These are phyloP conservation scores for Penicillium waksmanii DNA, from an alignment of 495 filamentous ascomycete species.

Conservation along the genomic window DNA sequence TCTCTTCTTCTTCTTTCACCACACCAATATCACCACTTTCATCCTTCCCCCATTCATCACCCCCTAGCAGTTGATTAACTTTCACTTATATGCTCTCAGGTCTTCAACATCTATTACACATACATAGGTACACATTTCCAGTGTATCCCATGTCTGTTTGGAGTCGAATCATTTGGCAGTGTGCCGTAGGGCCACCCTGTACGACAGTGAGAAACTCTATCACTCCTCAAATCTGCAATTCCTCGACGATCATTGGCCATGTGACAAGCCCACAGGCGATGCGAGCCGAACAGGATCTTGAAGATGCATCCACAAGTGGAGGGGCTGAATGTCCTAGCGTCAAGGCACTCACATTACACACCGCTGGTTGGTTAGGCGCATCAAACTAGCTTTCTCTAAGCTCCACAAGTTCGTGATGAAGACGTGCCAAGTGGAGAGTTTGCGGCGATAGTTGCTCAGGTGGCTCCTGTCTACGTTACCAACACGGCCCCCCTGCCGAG, in stretches of 20 bases:
- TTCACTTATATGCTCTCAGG: background rate
- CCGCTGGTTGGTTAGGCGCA: background rate
- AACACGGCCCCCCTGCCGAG: constrained; percentile 1
- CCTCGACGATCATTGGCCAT: constrained; percentile 3
- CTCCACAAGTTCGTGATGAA: constrained; percentile 13
- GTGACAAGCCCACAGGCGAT: constrained; percentile 12
- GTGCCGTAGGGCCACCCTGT: constrained; percentile 1
- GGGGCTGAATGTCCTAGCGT: constrained; percentile 14
- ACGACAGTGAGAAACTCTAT: constrained; percentile 5
- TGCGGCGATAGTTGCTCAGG: constrained; percentile 3
- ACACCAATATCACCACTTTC: no score
- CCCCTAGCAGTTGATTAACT: no score
- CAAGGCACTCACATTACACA: background rate
- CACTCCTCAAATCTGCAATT: constrained; percentile 9
- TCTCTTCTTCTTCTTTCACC: no score
- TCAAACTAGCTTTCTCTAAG: constrained; percentile 3
- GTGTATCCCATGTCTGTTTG: background rate
- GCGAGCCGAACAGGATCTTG: constrained; percentile 11
- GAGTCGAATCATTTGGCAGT: background rate
- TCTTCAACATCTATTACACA: background rate
- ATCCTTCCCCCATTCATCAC: no score
- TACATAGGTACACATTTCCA: background rate
- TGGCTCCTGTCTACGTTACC: constrained; percentile 5
- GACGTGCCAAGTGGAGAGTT: constrained; percentile 8
- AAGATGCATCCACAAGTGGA: constrained; percentile 11